A percentile compares a stretch with the other conserved stretches of the same genome.
phyloP scores from a whole-genome alignment of 2,329 filamentous ascomycete genomes.

The Xylaria sp. region DNA sequence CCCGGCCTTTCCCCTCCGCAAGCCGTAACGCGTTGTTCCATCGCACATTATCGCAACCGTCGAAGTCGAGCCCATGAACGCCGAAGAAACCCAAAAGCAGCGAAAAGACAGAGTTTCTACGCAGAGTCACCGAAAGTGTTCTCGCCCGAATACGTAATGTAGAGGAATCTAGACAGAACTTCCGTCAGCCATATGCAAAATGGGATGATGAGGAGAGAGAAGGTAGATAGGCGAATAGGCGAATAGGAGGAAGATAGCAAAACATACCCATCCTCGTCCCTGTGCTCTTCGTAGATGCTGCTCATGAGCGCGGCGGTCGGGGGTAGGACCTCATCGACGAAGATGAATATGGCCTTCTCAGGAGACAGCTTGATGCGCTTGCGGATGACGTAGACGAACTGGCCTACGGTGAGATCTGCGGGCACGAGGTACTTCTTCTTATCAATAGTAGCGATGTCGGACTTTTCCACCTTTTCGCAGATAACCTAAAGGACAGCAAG shows the following conservation, averaged over 20 bases:
- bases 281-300: conserved; percentile 99
- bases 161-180: conserved; percentile 74
- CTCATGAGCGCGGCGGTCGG: conserved; percentile 98
- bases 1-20: conserved; percentile 3
- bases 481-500: conserved; percentile 71
- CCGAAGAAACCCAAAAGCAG: conserved; percentile 27
- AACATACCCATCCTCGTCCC: conserved; percentile 74
- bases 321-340: conserved; percentile 96
- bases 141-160: conserved; percentile 99
- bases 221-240: neutral
- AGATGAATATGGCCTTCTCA: conserved; percentile 99
- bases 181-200: conserved; percentile 23
- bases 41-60: conserved; percentile 36
- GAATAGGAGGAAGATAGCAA: neutral
- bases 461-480: conserved; percentile 99
- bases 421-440: conserved; percentile 99
- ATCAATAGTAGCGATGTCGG: conserved; percentile 98
- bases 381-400: conserved; percentile 99
- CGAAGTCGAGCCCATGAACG: conserved; percentile 36
- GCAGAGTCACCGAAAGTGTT: conserved; percentile 84
- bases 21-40: conserved; percentile 25
- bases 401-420: conserved; percentile 94
- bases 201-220: neutral
- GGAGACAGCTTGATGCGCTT: conserved; percentile 99
- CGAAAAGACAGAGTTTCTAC: conserved; percentile 36